A percentile compares a stretch with the other conserved stretches of the same genome.
These are phyloP conservation scores for Datura wrightii DNA, from an alignment of 257 asterid genomes.

Conservation along the genomic window DNA sequence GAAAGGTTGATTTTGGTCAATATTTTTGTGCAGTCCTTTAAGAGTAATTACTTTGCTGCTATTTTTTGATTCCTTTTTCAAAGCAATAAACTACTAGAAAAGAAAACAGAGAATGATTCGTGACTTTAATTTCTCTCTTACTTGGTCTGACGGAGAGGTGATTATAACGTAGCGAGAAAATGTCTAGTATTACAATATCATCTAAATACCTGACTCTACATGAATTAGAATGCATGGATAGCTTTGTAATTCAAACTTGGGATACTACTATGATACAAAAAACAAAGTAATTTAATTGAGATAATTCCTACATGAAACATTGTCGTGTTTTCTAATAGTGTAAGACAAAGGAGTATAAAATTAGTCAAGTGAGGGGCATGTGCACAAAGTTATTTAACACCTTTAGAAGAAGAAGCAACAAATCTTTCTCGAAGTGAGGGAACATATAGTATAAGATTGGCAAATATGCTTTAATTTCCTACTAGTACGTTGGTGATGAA, in stretches of 20 bases:
- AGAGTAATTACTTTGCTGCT: neutral
- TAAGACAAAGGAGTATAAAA: too few relatives aligned
- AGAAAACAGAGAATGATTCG: neutral
- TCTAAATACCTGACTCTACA: neutral
- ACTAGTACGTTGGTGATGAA: neutral
- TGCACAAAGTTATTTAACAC: neutral
- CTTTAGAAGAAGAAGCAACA: neutral
- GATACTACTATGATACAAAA: neutral
- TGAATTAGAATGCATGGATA: neutral
- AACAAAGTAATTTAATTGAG: too few relatives aligned
- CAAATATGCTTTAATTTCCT: neutral
- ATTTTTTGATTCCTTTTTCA: neutral
- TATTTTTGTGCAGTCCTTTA: neutral
- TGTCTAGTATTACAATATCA: neutral
- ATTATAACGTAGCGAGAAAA: neutral
- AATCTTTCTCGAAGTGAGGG: neutral
- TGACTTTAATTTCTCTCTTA: neutral
- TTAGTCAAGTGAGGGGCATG: too few relatives aligned
- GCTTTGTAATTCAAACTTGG: neutral
- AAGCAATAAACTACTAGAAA: neutral
- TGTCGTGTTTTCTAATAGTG: too few relatives aligned
- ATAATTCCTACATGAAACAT: too few relatives aligned
- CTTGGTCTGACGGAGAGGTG: constrained; percentile 6
- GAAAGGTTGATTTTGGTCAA: neutral
- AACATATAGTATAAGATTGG: neutral